Evolutionary conservation across 805 yeast species (phyloP), one percentile per base, ranked within the genome.

Genomic region (Teunomyces tritomae): DNA sequence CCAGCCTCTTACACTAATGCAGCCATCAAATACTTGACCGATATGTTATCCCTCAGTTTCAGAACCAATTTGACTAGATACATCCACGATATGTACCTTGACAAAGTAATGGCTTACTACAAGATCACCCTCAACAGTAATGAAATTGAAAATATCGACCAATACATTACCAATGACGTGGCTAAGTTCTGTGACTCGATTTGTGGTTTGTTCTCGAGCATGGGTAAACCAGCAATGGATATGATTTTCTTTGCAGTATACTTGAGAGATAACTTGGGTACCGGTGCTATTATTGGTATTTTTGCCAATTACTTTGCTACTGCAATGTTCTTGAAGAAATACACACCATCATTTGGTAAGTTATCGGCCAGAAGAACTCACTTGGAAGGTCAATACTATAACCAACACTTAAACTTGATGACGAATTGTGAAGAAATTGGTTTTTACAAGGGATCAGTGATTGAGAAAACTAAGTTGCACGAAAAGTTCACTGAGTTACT

Each of bases 1-100:
- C 98, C 98, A 2, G 96, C 97, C 0, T 84, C 94, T 2, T 91
- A 89, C 64, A 87, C 96, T 28, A 91, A 91, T 65, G 86, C 96
- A 42, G 90, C 92, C 49, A 91, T 91, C 61, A 87, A 86, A 61
- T 88, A 79, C 58, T 69, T 91, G 56, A 87, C 90, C 46, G 80
- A 84, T 58, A 78, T 88, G 56, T 70, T 91, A 49, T 82, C 96
- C 9, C 74, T 89, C 46, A 88, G 87, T 57, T 91, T 91, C 72
- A 81, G 97, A 73, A 85, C 94, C 1, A 84, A 84, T 54, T 73
- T 91, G 57, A 82, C 85, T 32, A 79, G 97, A 56, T 91, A 91
- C 64, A 80, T 91, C 56, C 97, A 91, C 67, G 97, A 91, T 60
- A 76, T 91, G 65, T 91, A 91, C 64, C 71, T 91, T 70, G 96